Evolutionary conservation across 2,329 filamentous ascomycete genomes (phyloP).

Genomic region (Leptodontidium sp.): DNA sequence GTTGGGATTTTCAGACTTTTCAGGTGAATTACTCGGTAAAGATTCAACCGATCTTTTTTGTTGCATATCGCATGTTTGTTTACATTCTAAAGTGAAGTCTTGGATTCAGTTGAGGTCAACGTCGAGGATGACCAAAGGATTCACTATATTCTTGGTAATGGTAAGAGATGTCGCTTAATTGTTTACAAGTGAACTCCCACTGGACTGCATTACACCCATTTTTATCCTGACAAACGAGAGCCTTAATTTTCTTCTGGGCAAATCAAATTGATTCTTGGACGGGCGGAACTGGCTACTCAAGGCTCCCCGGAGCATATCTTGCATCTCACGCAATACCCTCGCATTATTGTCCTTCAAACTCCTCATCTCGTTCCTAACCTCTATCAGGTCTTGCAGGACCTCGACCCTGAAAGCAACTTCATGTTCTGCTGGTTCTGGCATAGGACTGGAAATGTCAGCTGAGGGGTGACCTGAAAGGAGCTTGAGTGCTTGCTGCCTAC

Average conservation of each 20-base stretch:
- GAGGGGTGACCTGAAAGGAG: neutral
- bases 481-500: neutral
- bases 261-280: neutral
- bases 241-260: no score
- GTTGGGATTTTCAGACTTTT: neutral
- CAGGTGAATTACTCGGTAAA: neutral
- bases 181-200: neutral
- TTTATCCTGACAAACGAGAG: no score
- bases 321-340: neutral
- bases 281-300: neutral
- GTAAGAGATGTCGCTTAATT: neutral
- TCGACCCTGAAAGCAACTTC: neutral
- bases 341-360: neutral
- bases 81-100: neutral
- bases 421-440: no score
- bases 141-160: neutral
- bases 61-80: conserved; percentile 5
- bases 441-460: neutral
- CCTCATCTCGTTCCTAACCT: neutral
- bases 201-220: neutral
- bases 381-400: neutral
- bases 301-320: neutral
- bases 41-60: no score
- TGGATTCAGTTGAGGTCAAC: neutral
- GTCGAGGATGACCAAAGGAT: neutral